These are phyloP conservation scores for Vitis labrusca DNA, from an alignment of 164 flowering plant species.

Conservation along the genomic window DNA sequence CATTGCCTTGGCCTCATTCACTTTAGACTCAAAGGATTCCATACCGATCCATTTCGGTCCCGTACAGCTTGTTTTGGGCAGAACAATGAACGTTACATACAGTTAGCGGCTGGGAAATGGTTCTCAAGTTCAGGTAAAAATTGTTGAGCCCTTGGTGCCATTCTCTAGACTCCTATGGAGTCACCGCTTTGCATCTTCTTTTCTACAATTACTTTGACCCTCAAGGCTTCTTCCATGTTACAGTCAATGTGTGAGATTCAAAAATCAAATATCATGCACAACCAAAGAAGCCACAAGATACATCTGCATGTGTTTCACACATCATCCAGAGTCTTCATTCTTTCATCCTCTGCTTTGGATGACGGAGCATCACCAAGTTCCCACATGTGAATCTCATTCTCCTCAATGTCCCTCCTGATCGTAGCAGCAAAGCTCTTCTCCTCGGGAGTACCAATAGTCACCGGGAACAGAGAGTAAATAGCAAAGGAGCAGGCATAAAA, in stretches of 20 bases:
- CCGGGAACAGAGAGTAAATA: no score
- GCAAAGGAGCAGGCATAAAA: no score
- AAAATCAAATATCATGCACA: neutral
- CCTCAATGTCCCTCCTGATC: no score
- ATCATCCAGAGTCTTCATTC: conserved; percentile 11
- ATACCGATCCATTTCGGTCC: conserved; percentile 49
- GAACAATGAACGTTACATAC: conserved; percentile 56
- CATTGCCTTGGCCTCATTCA: conserved; percentile 53
- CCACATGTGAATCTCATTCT: no score
- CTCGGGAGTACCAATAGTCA: no score
- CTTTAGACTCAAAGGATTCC: conserved; percentile 54
- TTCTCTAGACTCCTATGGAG: conserved; percentile 36
- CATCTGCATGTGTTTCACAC: neutral
- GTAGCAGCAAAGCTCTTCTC: no score
- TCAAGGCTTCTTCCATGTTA: conserved; percentile 60
- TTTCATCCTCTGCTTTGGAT: no score
- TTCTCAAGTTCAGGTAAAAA: conserved; percentile 50
- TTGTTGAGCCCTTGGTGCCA: conserved; percentile 40
- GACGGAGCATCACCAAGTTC: no score
- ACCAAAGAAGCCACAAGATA: neutral
- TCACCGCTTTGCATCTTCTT: conserved; percentile 37
- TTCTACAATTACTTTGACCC: conserved; percentile 48
- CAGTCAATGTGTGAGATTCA: conserved; percentile 41
- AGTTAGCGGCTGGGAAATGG: conserved; percentile 30
- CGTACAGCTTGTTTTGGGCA: conserved; percentile 30